Conservation (phyloP, 1,284 basidiomycete species). For the Cryptococcus jaspeensis region DNA sequence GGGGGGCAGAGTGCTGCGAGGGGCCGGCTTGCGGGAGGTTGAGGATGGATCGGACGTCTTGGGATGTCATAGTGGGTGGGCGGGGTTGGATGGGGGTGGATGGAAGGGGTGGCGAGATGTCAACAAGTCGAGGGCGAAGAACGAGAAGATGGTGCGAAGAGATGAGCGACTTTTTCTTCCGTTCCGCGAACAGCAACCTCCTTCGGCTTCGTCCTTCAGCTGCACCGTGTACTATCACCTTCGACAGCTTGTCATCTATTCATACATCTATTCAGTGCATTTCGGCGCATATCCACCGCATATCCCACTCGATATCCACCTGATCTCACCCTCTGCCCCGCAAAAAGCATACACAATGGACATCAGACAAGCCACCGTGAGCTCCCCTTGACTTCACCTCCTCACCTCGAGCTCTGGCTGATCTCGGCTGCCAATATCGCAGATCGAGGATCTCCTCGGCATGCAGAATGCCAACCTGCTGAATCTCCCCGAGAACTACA, state of each 20-base stretch:
- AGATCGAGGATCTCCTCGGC: conserved; percentile 67
- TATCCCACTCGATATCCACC: no score
- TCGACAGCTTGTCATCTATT: not conserved
- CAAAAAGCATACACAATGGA: conserved; percentile 46
- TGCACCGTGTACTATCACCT: no score
- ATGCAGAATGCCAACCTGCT: conserved; percentile 91
- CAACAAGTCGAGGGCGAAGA: not conserved
- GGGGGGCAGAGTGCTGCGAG: conserved; percentile 26
- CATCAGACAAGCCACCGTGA: conserved; percentile 55
- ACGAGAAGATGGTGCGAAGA: not conserved
- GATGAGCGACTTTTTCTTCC: not conserved
- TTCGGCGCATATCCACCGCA: no score
- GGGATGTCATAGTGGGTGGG: conserved; percentile 55
- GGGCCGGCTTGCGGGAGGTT: conserved; percentile 55
- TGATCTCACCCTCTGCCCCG: no score
- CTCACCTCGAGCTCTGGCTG: not conserved
- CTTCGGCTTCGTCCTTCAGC: no score
- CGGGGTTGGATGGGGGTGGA: not conserved
- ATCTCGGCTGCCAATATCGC: not conserved
- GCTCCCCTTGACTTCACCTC: conserved; percentile 6
- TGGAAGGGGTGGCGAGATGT: not conserved
- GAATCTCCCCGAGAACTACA: conserved; percentile 83
- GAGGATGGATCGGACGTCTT: conserved; percentile 75
- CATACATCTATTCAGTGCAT: not conserved
- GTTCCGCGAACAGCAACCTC: no score